These are phyloP conservation scores for Oxytropis ochrocephala DNA, from an alignment of 306 rosid genomes.

Conservation along the genomic window DNA sequence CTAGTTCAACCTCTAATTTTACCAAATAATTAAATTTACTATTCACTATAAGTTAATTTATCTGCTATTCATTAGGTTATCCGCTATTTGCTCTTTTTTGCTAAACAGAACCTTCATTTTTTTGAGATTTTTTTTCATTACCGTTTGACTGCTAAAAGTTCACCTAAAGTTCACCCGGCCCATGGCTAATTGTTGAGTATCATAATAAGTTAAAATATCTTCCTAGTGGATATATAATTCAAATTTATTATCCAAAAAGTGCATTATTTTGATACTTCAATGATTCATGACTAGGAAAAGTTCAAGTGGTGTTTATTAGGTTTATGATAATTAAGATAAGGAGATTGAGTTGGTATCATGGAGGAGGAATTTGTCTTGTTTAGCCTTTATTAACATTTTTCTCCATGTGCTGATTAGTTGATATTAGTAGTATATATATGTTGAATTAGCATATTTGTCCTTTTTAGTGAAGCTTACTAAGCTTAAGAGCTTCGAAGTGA, in stretches of 20 bases:
- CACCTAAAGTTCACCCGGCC: no score
- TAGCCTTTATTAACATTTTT: not conserved
- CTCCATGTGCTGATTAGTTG: not conserved
- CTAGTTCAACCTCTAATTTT: no score
- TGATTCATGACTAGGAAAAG: conserved; percentile 20
- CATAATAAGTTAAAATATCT: not conserved
- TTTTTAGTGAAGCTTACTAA: not conserved
- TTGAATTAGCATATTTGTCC: not conserved
- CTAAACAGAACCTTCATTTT: no score
- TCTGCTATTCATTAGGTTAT: no score
- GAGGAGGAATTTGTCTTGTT: conserved; percentile 3
- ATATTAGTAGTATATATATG: not conserved
- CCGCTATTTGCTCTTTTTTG: no score
- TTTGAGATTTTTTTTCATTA: no score
- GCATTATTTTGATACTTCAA: conserved; percentile 10
- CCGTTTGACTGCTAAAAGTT: no score
- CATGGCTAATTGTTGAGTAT: not conserved
- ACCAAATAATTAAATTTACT: no score
- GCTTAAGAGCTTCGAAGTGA: no score
- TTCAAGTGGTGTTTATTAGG: conserved; percentile 6
- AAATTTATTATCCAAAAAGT: conserved; percentile 20
- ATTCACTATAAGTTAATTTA: no score
- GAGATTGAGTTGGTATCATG: not conserved
- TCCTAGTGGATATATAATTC: not conserved
- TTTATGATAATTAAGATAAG: not conserved